phyloP scores from a whole-genome alignment of 2,329 filamentous ascomycete species.

The Diaporthe citriasiana region DNA sequence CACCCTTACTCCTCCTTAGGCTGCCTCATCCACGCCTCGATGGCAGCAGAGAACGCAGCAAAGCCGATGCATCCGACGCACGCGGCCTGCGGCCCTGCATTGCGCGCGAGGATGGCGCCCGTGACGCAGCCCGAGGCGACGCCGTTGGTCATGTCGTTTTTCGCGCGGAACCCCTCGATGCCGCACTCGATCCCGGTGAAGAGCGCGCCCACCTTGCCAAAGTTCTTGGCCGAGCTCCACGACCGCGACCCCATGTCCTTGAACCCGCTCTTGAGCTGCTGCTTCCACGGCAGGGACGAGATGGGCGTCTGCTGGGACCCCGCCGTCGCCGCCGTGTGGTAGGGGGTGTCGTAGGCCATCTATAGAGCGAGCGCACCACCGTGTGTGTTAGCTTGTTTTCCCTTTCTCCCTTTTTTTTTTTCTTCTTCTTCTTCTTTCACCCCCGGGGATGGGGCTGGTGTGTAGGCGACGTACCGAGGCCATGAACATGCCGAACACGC shows the following conservation, averaged over 20 bases:
- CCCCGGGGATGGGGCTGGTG: slow-evolving; percentile 19
- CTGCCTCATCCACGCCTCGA: slow-evolving; percentile 91
- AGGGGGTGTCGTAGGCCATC: slow-evolving; percentile 99
- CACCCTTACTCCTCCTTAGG: slow-evolving; percentile 67
- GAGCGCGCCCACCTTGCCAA: slow-evolving; percentile 91
- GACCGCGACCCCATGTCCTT: slow-evolving; percentile 94
- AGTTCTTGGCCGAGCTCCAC: slow-evolving; percentile 90
- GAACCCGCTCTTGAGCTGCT: slow-evolving; percentile 89
- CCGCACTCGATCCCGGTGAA: slow-evolving; percentile 96
- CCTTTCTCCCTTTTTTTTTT: background rate
- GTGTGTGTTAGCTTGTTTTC: too few species aligned
- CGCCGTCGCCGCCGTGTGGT: slow-evolving; percentile 66
- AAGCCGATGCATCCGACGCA: slow-evolving; percentile 92
- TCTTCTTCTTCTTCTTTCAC: too few species aligned
- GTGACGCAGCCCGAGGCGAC: slow-evolving; percentile 91
- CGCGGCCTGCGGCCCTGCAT: slow-evolving; percentile 90
- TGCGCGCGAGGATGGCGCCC: slow-evolving; percentile 87
- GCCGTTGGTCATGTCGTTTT: slow-evolving; percentile 93
- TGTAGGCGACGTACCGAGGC: slow-evolving; percentile 76
- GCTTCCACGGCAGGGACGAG: slow-evolving; percentile 79
- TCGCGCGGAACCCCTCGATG: slow-evolving; percentile 91
- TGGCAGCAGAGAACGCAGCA: slow-evolving; percentile 91
- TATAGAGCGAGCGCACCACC: slow-evolving; percentile 53
- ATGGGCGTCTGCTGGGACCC: slow-evolving; percentile 54
- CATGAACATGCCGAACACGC: slow-evolving; percentile 98